These are phyloP conservation scores for Sporothrix dimorphospora DNA, from an alignment of 2,329 filamentous ascomycete species.

Conservation along the genomic window DNA sequence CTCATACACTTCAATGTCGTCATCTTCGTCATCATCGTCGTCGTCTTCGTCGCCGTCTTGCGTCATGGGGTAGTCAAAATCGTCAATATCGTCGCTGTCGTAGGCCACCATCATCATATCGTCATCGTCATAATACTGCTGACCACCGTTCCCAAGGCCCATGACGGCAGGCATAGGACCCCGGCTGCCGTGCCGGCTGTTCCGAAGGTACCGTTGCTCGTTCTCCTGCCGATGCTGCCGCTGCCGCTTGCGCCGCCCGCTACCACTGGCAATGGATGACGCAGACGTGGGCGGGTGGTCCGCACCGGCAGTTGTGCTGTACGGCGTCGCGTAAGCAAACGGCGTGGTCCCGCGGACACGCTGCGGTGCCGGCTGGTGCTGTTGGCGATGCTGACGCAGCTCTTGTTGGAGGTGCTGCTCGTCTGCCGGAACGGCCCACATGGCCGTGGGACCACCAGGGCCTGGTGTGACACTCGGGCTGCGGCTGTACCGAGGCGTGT, in stretches of 20 bases:
- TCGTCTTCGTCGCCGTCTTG: constrained; percentile 45
- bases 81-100: constrained; percentile 37
- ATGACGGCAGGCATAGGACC: constrained; percentile 30
- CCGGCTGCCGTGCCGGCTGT: constrained; percentile 33
- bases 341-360: constrained; percentile 55
- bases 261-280: constrained; percentile 4
- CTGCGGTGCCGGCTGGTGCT: constrained; percentile 37
- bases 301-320: constrained; percentile 61
- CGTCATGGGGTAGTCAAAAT: constrained; percentile 39
- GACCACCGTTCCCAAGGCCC: constrained; percentile 38
- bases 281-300: constrained; percentile 40
- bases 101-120: constrained; percentile 26
- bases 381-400: not conserved
- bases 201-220: not conserved
- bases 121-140: constrained; percentile 39
- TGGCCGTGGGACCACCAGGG: constrained; percentile 48
- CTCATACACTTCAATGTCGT: constrained; percentile 40
- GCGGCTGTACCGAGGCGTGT: constrained; percentile 60
- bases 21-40: constrained; percentile 38
- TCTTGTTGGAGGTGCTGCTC: constrained; percentile 40
- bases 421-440: not conserved
- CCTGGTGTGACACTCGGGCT: constrained; percentile 39
- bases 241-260: constrained; percentile 8
- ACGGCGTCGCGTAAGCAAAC: constrained; percentile 75
- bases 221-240: not conserved